A percentile compares a stretch with the other conserved stretches of the same genome.
Conservation (phyloP, 2,329 filamentous ascomycete genomes). For the Cercospora sp. region DNA sequence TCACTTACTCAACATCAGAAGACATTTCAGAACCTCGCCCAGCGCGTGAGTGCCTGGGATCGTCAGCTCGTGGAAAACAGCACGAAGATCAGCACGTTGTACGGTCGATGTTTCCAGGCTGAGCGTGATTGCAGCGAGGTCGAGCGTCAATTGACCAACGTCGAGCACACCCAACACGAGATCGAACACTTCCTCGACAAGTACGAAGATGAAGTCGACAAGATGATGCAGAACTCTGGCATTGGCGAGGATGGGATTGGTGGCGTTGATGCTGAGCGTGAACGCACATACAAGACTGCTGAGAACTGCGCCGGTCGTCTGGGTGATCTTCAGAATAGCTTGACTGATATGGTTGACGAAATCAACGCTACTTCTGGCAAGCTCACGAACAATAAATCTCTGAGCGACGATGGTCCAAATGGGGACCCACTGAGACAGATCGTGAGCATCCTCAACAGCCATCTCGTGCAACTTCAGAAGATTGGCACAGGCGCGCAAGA, state of each 20-base stretch:
- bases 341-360: conserved; percentile 96
- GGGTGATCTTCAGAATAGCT: conserved; percentile 89
- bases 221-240: conserved; percentile 78
- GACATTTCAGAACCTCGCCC: conserved; percentile 88
- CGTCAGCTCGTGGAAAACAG: conserved; percentile 88
- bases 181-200: conserved; percentile 82
- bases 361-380: conserved; percentile 92
- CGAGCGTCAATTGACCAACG: conserved; percentile 82
- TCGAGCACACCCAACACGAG: conserved; percentile 92
- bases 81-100: conserved; percentile 91
- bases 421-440: conserved; percentile 79
- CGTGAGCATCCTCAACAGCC: conserved; percentile 89
- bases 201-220: conserved; percentile 89
- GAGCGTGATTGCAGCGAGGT: conserved; percentile 92
- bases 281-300: conserved; percentile 89
- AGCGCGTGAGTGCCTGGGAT: conserved; percentile 87
- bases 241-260: conserved; percentile 54
- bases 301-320: conserved; percentile 89
- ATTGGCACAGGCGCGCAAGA: conserved; percentile 84
- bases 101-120: conserved; percentile 87
- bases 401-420: conserved; percentile 61
- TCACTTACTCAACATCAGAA: conserved; percentile 96
- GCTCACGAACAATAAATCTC: conserved; percentile 71
- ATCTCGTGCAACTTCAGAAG: conserved; percentile 86
- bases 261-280: conserved; percentile 91